Evolutionary conservation across 1,139 yeast species (phyloP).

Genomic region (Saccharomyces hybrid): DNA sequence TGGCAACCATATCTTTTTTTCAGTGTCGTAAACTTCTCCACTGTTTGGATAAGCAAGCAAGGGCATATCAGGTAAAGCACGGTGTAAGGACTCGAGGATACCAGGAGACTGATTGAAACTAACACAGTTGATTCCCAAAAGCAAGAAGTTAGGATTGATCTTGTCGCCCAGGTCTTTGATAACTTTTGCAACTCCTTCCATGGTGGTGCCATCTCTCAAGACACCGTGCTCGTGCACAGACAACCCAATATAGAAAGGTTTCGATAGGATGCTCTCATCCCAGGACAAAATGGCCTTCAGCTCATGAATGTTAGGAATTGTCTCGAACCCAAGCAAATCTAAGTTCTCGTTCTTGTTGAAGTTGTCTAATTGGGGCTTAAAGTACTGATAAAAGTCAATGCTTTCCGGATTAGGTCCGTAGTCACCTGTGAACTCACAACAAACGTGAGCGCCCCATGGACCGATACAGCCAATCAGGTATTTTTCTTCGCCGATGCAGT

Average conservation of each 20-base stretch:
- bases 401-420: constrained; percentile 29
- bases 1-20: constrained; percentile 19
- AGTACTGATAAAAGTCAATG: constrained; percentile 23
- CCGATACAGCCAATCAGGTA: constrained; percentile 56
- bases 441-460: constrained; percentile 63
- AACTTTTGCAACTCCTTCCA: constrained; percentile 17
- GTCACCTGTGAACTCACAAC: constrained; percentile 62
- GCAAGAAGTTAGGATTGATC: constrained; percentile 17
- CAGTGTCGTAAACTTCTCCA: constrained; percentile 28
- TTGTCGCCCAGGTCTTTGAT: constrained; percentile 37
- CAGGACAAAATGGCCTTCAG: constrained; percentile 24
- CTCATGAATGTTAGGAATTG: constrained; percentile 28
- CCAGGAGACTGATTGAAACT: constrained; percentile 20
- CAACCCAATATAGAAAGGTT: constrained; percentile 26
- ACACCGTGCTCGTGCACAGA: constrained; percentile 23
- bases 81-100: constrained; percentile 17
- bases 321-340: constrained; percentile 28
- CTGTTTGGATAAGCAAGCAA: constrained; percentile 28
- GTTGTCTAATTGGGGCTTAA: constrained; percentile 23
- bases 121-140: constrained; percentile 27
- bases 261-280: constrained; percentile 18
- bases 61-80: constrained; percentile 17
- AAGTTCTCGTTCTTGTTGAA: constrained; percentile 21
- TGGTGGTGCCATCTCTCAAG: constrained; percentile 27
- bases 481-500: constrained; percentile 27